Evolutionary conservation across 352 stramenopile species (phyloP).

Genomic region (Pythium brassicae): DNA sequence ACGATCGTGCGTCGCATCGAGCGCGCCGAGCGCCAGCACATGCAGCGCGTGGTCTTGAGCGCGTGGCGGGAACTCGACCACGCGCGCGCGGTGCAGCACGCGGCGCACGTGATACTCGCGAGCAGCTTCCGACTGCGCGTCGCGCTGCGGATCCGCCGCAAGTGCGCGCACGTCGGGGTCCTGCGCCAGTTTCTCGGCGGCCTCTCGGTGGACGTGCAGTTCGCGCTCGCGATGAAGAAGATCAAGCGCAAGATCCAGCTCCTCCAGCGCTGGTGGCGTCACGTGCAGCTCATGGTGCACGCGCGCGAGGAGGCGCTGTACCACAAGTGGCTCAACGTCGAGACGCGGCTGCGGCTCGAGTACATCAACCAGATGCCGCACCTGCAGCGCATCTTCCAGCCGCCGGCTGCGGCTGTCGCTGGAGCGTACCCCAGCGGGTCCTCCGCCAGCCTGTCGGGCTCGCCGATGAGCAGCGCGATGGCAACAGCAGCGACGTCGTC

Average conservation of each 20-base stretch:
- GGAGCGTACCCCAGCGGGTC: no score
- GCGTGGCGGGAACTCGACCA: constrained; percentile 35
- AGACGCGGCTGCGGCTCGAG: constrained; percentile 37
- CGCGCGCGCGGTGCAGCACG: constrained; percentile 19
- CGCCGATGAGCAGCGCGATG: neutral
- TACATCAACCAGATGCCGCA: constrained; percentile 54
- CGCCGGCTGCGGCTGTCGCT: constrained; percentile 4
- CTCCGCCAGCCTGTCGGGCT: no score
- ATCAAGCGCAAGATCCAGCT: constrained; percentile 43
- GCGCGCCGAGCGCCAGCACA: constrained; percentile 21
- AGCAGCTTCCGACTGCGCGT: constrained; percentile 39
- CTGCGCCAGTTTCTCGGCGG: constrained; percentile 41
- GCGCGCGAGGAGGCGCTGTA: constrained; percentile 46
- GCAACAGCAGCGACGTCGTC: no score
- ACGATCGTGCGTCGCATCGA: constrained; percentile 20
- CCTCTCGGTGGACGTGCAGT: constrained; percentile 55
- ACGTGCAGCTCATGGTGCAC: constrained; percentile 46
- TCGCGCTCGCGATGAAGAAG: constrained; percentile 56
- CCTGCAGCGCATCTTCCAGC: constrained; percentile 49
- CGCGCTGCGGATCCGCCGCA: constrained; percentile 32
- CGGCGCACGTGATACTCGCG: constrained; percentile 24
- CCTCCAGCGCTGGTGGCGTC: constrained; percentile 64
- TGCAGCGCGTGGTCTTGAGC: constrained; percentile 27
- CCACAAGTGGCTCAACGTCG: constrained; percentile 48
- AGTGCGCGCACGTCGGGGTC: constrained; percentile 24